phyloP scores from a whole-genome alignment of 1,284 basidiomycete genomes.

The Microbotryum intermedium region DNA sequence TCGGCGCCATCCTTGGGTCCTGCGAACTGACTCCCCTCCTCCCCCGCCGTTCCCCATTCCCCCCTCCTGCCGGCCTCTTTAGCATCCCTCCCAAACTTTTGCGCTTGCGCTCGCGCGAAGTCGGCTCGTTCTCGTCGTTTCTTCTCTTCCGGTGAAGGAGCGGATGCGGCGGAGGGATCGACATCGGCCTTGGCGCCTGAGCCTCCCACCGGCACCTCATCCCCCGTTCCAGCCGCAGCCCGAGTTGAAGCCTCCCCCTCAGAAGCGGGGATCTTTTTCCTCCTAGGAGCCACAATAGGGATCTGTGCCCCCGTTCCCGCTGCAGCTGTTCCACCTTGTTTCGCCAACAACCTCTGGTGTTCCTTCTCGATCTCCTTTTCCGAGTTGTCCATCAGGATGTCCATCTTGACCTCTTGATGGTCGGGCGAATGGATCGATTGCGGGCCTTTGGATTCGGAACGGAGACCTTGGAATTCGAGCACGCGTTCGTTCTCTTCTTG shows the following conservation, averaged over 20 bases:
- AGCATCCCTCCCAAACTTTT: constrained; percentile 25
- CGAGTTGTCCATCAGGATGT: constrained; percentile 21
- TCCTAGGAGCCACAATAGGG: too few relatives aligned
- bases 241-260: background rate
- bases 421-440: constrained; percentile 10
- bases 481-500: constrained; percentile 60
- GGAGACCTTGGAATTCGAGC: constrained; percentile 40
- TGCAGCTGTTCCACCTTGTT: too few relatives aligned
- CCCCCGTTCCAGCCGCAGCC: background rate
- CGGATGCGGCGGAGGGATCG: too few relatives aligned
- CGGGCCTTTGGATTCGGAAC: background rate
- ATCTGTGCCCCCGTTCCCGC: background rate
- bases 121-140: constrained; percentile 18
- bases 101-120: constrained; percentile 24
- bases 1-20: constrained; percentile 33
- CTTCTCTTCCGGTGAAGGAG: constrained; percentile 9
- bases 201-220: background rate
- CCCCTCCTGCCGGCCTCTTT: constrained; percentile 24
- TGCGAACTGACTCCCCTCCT: constrained; percentile 16
- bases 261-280: background rate
- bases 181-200: background rate
- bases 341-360: background rate
- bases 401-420: constrained; percentile 13
- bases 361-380: constrained; percentile 8
- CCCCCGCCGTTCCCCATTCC: constrained; percentile 19